phyloP scores from a whole-genome alignment of 2,329 filamentous ascomycete species.

The Pseudocercospora ulei region DNA sequence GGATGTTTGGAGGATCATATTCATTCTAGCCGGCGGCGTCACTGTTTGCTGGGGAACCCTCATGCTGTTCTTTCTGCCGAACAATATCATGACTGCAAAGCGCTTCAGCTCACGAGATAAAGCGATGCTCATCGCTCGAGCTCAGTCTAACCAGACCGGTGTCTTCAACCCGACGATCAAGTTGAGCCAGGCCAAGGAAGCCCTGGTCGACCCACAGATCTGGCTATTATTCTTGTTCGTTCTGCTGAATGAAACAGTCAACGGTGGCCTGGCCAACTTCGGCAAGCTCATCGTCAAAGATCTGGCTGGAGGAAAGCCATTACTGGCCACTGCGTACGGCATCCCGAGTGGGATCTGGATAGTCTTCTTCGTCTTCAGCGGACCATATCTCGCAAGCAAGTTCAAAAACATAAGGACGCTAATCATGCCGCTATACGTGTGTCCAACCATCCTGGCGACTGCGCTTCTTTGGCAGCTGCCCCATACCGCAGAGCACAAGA shows the following conservation, averaged over 20 bases:
- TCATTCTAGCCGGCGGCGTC: conserved; percentile 54
- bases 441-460: conserved; percentile 46
- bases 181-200: conserved; percentile 47
- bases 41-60: conserved; percentile 55
- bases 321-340: conserved; percentile 45
- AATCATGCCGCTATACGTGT: conserved; percentile 46
- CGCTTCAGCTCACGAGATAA: conserved; percentile 51
- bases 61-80: conserved; percentile 54
- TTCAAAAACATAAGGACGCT: conserved; percentile 45
- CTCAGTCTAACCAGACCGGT: conserved; percentile 40
- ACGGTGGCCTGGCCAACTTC: conserved; percentile 48
- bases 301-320: conserved; percentile 36
- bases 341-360: conserved; percentile 50
- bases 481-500: conserved; percentile 32
- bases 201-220: conserved; percentile 54
- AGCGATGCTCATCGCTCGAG: conserved; percentile 42
- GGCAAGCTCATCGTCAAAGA: conserved; percentile 49
- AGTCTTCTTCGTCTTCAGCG: conserved; percentile 46
- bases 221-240: conserved; percentile 35
- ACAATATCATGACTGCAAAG: conserved; percentile 60
- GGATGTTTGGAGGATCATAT: conserved; percentile 47
- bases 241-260: conserved; percentile 47
- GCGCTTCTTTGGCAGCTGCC: conserved; percentile 46
- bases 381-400: conserved; percentile 46
- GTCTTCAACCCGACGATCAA: conserved; percentile 44